These are phyloP conservation scores for Neurospora crassa DNA, from an alignment of 2,329 filamentous ascomycete genomes.

Conservation along the genomic window DNA sequence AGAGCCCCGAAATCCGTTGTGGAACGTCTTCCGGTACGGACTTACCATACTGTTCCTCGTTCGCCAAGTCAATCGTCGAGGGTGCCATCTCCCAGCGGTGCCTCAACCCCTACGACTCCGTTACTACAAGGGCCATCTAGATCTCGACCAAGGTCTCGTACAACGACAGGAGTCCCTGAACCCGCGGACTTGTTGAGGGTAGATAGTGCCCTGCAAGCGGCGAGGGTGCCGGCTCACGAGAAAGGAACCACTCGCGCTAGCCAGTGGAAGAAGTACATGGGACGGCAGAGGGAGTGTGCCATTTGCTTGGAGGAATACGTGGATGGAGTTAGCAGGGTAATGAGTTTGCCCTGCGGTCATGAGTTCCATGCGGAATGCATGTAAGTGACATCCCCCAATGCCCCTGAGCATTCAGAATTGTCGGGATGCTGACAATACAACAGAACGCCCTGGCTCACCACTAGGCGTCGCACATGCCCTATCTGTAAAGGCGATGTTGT, in stretches of 20 bases:
- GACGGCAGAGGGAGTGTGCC: conserved; percentile 74
- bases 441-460: conserved; percentile 94
- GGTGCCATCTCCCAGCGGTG: conserved; percentile 51
- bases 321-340: conserved; percentile 86
- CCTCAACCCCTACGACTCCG: conserved; percentile 64
- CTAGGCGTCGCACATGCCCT: conserved; percentile 88
- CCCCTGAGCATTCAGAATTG: neutral
- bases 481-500: conserved; percentile 99
- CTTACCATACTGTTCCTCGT: conserved; percentile 75
- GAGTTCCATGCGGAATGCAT: conserved; percentile 99
- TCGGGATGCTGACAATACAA: conserved; percentile 13
- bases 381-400: conserved; percentile 47
- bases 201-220: conserved; percentile 31
- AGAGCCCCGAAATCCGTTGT: conserved; percentile 96
- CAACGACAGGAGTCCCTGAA: conserved; percentile 51
- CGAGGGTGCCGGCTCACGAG: conserved; percentile 33
- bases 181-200: conserved; percentile 35
- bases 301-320: conserved; percentile 96
- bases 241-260: conserved; percentile 36
- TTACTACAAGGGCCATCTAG: conserved; percentile 52
- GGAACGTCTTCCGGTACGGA: conserved; percentile 86
- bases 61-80: conserved; percentile 48
- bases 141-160: conserved; percentile 54
- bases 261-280: conserved; percentile 59
- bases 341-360: conserved; percentile 95